Conservation (phyloP, 2,329 filamentous ascomycete species). For the Botrytis sinoallii region DNA sequence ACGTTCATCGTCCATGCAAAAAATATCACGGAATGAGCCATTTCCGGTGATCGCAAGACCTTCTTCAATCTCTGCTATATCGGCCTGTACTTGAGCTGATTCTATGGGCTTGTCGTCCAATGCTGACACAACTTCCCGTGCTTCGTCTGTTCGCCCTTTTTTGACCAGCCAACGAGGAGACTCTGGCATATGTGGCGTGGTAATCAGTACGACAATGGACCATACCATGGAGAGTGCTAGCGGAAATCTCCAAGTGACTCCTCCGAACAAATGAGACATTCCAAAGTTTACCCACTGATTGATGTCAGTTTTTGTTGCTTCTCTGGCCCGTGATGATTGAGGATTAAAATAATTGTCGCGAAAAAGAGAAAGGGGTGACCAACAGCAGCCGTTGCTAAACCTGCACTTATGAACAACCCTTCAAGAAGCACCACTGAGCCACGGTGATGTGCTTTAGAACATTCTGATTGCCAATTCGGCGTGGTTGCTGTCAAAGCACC, state of each 20-base stretch:
- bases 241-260: conserved; percentile 58
- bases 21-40: conserved; percentile 42
- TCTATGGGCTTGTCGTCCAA: conserved; percentile 44
- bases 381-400: conserved; percentile 30
- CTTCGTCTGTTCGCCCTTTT: conserved; percentile 45
- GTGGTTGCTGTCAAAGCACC: conserved; percentile 49
- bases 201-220: conserved; percentile 53
- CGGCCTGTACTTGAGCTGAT: conserved; percentile 52
- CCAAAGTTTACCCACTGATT: conserved; percentile 59
- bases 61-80: conserved; percentile 52
- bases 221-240: conserved; percentile 57
- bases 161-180: conserved; percentile 47
- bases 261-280: conserved; percentile 49
- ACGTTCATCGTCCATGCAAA: conserved; percentile 50
- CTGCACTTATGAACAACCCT: conserved; percentile 54
- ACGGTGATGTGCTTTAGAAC: conserved; percentile 54
- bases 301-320: conserved; percentile 11
- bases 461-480: conserved; percentile 61
- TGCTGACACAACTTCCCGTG: conserved; percentile 44
- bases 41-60: conserved; percentile 58
- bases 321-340: background rate
- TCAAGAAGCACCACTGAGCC: conserved; percentile 61
- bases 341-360: background rate
- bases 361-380: conserved; percentile 4
- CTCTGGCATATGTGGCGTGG: conserved; percentile 54